These are phyloP conservation scores for Polymyxa betae DNA, from an alignment of 208 protist genomes.

Conservation along the genomic window DNA sequence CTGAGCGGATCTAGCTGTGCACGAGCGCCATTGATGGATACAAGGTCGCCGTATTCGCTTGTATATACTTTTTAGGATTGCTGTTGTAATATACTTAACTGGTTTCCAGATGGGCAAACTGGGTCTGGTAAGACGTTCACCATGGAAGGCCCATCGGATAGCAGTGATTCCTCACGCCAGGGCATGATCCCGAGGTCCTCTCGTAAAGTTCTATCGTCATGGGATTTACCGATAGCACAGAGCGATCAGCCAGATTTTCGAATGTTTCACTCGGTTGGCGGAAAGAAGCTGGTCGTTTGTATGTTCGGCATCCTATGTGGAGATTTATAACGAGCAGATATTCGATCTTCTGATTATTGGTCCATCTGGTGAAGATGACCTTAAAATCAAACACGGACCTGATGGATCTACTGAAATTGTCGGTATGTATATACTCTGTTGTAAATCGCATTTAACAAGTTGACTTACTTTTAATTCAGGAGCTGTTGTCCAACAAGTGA, in stretches of 20 bases:
- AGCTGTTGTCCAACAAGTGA: slow-evolving; percentile 1
- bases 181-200: slow-evolving; percentile 71
- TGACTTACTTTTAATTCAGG: background rate
- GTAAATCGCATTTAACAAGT: background rate
- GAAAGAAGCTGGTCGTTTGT: slow-evolving; percentile 56
- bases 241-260: slow-evolving; percentile 64
- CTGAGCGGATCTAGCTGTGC: background rate
- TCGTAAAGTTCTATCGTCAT: slow-evolving; percentile 58
- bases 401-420: background rate
- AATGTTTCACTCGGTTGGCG: background rate
- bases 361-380: slow-evolving; percentile 8
- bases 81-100: background rate
- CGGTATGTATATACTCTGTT: background rate
- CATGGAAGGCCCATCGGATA: slow-evolving; percentile 58
- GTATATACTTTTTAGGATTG: background rate
- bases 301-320: slow-evolving; percentile 58
- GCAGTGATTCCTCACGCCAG: background rate
- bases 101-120: slow-evolving; percentile 31
- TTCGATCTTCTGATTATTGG: slow-evolving; percentile 53
- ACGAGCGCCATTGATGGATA: slow-evolving; percentile 58
- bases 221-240: background rate
- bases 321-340: slow-evolving; percentile 65
- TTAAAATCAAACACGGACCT: slow-evolving; percentile 56
- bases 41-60: slow-evolving; percentile 60
- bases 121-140: slow-evolving; percentile 63